Base-by-base conservation (phyloP, 2,329 filamentous ascomycete genomes). In the Dactylellina parvicollis region DNA sequence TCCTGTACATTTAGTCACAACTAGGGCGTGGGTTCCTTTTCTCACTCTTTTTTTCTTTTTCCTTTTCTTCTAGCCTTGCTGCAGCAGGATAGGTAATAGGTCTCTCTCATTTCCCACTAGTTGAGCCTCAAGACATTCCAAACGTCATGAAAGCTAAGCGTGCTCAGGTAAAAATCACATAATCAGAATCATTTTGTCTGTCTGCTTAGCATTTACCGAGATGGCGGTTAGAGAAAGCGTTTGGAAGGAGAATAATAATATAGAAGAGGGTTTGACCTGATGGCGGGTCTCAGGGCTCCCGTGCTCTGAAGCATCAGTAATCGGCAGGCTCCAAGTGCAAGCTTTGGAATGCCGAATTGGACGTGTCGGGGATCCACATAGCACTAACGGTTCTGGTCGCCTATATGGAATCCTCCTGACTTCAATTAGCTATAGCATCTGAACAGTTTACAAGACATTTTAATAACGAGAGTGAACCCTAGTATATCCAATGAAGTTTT, bases 331-430 rank as follows among this genome's bases (percentile, higher is more conserved):
- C 8, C 12, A 57, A 49, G 56, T 57, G 50, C 56, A 65, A 66
- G 30, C 20, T n/a, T 30, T 42, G 10, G n/a, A n/a, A n/a, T n/a
- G n/a, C n/a, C n/a, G n/a, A n/a, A n/a, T n/a, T 34, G 50, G 32
- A n/a, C 40, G 49, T 49, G 40, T 56, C 50, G 44, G 62, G 62
- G 52, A 67, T 67, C 62, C 62, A 67, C 62, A 42, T 26, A 67
- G 26, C 57, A 18, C 34, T 30, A 59, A 47, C 4, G 9, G 49
- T 38, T 26, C 36, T 56, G 18, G 52, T 56, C 52, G 52, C 52
- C 52, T 42, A 42, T 40, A 38, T 38, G 28, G 16, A 26, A 49
- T 2, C 5, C 4, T 32, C 22, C n/a, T 14, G 30, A 50, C 5
- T 42, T 42, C 18, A 24, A 47, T 3, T 32, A 9, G 34, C n/a